Percentiles rank a stretch among this genome's conserved stretches.
Conservation (phyloP, 2,329 filamentous ascomycete genomes). For the Endothia cerciana region DNA sequence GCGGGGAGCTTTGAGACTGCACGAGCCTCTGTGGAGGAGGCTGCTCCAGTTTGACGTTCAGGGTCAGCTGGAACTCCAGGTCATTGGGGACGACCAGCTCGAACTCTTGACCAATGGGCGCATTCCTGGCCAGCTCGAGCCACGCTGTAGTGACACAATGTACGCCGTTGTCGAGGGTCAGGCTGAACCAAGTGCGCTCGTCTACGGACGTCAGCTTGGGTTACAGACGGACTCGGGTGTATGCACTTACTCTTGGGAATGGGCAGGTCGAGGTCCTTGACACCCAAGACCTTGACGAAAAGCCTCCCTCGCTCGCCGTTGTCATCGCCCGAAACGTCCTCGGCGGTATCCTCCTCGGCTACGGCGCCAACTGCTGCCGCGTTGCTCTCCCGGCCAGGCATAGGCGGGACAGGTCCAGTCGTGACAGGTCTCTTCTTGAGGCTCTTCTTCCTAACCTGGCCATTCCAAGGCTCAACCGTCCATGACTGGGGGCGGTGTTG, state of each 20-base stretch:
- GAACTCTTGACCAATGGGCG: constrained; percentile 96
- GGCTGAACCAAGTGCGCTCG: constrained; percentile 90
- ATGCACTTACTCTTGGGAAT: constrained; percentile 79
- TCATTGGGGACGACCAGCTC: constrained; percentile 97
- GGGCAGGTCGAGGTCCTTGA: constrained; percentile 92
- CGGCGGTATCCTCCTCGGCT: constrained; percentile 67
- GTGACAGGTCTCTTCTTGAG: constrained; percentile 61
- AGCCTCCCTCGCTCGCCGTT: constrained; percentile 85
- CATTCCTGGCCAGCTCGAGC: constrained; percentile 88
- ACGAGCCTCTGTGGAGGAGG: constrained; percentile 63
- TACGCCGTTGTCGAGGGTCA: constrained; percentile 96
- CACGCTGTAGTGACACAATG: constrained; percentile 97
- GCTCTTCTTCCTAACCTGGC: constrained; percentile 70
- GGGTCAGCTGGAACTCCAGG: constrained; percentile 96
- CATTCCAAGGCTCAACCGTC: constrained; percentile 97
- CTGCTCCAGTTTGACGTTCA: constrained; percentile 92
- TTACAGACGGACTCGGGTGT: constrained; percentile 4
- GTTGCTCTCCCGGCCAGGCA: constrained; percentile 88
- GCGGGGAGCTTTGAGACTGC: constrained; percentile 64
- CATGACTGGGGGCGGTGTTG: constrained; percentile 85
- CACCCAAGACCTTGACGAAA: constrained; percentile 98
- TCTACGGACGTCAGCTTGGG: constrained; percentile 51
- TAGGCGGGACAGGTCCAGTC: constrained; percentile 72
- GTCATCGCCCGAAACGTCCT: constrained; percentile 68
- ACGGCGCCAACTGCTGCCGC: constrained; percentile 67